Evolutionary conservation across 2,329 filamentous ascomycete species (phyloP).

Genomic region (Trichoderma sp.): DNA sequence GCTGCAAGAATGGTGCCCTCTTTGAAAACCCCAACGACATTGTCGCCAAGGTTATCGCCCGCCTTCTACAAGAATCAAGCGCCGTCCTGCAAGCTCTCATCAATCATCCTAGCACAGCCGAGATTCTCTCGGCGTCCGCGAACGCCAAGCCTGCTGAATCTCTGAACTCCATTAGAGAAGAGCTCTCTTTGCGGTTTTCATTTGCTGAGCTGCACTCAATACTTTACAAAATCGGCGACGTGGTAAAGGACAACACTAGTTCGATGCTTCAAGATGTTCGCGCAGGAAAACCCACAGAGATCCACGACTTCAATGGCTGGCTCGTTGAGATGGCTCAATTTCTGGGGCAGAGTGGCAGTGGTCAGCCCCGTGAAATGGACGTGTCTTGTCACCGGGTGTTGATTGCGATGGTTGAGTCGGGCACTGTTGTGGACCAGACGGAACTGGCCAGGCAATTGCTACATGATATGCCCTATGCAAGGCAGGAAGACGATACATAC

Average conservation of each 20-base stretch:
- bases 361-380: slow-evolving; percentile 28
- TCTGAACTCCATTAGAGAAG: not conserved
- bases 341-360: slow-evolving; percentile 36
- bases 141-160: not conserved
- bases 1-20: slow-evolving; percentile 76
- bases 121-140: slow-evolving; percentile 40
- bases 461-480: not conserved
- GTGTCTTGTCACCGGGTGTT: slow-evolving; percentile 47
- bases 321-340: slow-evolving; percentile 51
- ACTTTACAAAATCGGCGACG: slow-evolving; percentile 51
- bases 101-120: slow-evolving; percentile 54
- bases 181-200: slow-evolving; percentile 45
- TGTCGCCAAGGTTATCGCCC: slow-evolving; percentile 63
- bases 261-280: slow-evolving; percentile 64
- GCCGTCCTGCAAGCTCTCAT: slow-evolving; percentile 71
- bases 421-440: slow-evolving; percentile 38
- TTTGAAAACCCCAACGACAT: slow-evolving; percentile 58
- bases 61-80: slow-evolving; percentile 73
- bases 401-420: slow-evolving; percentile 48
- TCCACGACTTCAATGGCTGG: slow-evolving; percentile 63
- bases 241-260: slow-evolving; percentile 57
- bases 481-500: too few species aligned
- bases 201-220: slow-evolving; percentile 46
- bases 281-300: slow-evolving; percentile 56
- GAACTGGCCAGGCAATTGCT: slow-evolving; percentile 38